Evolutionary conservation across 768 basidiomycete genomes (phyloP).

Genomic region (Paxillus ammoniavirescens): DNA sequence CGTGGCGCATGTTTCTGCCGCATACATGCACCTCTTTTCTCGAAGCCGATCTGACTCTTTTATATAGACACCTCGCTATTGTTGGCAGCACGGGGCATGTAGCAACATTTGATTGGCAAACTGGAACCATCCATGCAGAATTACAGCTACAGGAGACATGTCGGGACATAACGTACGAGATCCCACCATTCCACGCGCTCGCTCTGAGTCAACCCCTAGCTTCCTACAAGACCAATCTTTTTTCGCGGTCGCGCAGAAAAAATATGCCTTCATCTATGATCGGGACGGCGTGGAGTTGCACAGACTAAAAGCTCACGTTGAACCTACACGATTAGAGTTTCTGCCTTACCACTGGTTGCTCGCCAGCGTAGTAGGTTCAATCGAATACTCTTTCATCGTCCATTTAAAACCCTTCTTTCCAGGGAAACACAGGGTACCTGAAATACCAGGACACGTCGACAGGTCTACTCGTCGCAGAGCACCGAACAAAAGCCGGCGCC

Average conservation of each 20-base stretch:
- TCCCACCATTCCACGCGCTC: background rate
- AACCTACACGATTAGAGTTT: conserved; percentile 88
- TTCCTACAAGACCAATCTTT: conserved; percentile 92
- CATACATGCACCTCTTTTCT: background rate
- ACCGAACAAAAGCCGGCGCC: conserved; percentile 87
- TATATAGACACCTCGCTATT: conserved; percentile 76
- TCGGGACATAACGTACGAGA: conserved; percentile 82
- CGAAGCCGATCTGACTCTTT: background rate
- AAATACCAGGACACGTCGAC: conserved; percentile 98
- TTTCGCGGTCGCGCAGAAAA: conserved; percentile 94
- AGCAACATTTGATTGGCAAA: conserved; percentile 92
- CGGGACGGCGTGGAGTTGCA: conserved; percentile 92
- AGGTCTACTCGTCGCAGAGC: conserved; percentile 79
- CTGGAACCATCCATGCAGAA: conserved; percentile 82
- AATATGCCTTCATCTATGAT: conserved; percentile 96
- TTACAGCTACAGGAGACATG: conserved; percentile 88
- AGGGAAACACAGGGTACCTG: conserved; percentile 88
- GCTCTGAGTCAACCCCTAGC: conserved; percentile 35
- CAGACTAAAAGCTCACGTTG: conserved; percentile 77
- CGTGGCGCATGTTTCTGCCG: background rate
- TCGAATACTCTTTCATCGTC: background rate
- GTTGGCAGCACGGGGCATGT: conserved; percentile 83
- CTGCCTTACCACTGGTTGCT: conserved; percentile 96
- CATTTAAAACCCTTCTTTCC: background rate
- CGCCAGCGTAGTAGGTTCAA: conserved; percentile 65